These are phyloP conservation scores for Ophiostoma sp. DNA, from an alignment of 2,329 filamentous ascomycete genomes.

Conservation along the genomic window DNA sequence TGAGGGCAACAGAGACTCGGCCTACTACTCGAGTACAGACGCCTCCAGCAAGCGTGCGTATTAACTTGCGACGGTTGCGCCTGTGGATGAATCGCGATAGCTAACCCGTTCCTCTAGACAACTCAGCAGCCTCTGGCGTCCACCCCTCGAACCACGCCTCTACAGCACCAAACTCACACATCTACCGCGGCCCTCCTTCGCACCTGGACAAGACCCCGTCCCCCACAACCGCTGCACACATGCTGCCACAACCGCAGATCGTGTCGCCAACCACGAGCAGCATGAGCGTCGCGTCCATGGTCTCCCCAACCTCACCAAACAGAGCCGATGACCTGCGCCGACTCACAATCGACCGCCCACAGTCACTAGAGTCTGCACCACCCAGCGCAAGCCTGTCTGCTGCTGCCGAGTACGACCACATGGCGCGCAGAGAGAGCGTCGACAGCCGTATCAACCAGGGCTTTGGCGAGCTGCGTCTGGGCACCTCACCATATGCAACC, in stretches of 20 bases:
- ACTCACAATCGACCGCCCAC: slow-evolving; percentile 36
- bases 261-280: slow-evolving; percentile 51
- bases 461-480: slow-evolving; percentile 64
- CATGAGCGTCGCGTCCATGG: slow-evolving; percentile 63
- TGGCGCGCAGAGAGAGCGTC: slow-evolving; percentile 67
- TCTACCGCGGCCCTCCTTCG: slow-evolving; percentile 21
- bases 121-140: slow-evolving; percentile 43
- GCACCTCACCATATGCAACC: slow-evolving; percentile 66
- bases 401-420: slow-evolving; percentile 26
- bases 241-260: slow-evolving; percentile 39
- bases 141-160: slow-evolving; percentile 6
- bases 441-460: slow-evolving; percentile 71
- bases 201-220: slow-evolving; percentile 56
- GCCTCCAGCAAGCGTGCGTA: slow-evolving; percentile 48
- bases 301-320: slow-evolving; percentile 52
- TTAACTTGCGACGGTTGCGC: slow-evolving; percentile 8
- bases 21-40: slow-evolving; percentile 47
- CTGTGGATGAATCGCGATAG: slow-evolving; percentile 17
- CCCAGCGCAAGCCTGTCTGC: slow-evolving; percentile 29
- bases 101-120: slow-evolving; percentile 28
- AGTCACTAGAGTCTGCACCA: slow-evolving; percentile 38
- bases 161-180: slow-evolving; percentile 13
- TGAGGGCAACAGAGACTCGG: slow-evolving; percentile 48
- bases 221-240: slow-evolving; percentile 46
- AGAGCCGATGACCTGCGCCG: slow-evolving; percentile 39